A percentile compares a stretch with the other conserved stretches of the same genome.
These are phyloP conservation scores for Cercospora janseana DNA, from an alignment of 2,329 filamentous ascomycete genomes.

Conservation along the genomic window DNA sequence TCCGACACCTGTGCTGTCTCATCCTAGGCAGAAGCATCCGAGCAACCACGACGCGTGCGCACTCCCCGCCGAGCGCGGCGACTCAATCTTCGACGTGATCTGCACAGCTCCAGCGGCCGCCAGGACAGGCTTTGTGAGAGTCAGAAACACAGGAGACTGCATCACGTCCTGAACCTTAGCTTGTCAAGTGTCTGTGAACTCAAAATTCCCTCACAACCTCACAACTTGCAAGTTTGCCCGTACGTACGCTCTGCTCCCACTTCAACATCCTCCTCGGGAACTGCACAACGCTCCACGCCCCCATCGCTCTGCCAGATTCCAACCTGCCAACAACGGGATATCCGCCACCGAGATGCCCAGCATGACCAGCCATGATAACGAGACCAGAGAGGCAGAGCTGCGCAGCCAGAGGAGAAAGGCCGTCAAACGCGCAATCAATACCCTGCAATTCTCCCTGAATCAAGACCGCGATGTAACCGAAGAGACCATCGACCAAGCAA, in stretches of 20 bases:
- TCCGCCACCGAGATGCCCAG: not conserved
- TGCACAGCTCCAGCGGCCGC: too few species aligned
- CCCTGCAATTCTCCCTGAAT: constrained; percentile 8
- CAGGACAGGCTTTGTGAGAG: not conserved
- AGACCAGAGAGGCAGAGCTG: constrained; percentile 3
- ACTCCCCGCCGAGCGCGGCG: too few species aligned
- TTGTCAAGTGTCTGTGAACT: constrained; percentile 9
- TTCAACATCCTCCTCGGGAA: not conserved
- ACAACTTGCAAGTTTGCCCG: too few species aligned
- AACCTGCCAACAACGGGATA: not conserved
- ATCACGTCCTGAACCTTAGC: constrained; percentile 9
- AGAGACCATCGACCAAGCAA: constrained; percentile 14
- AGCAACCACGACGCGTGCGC: too few species aligned
- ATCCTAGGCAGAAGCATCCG: too few species aligned
- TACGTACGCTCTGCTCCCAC: too few species aligned
- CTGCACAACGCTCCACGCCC: not conserved
- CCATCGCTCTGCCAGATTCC: not conserved
- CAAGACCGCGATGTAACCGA: constrained; percentile 7
- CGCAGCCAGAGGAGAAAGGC: constrained; percentile 5
- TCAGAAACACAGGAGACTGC: not conserved
- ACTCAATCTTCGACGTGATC: too few species aligned
- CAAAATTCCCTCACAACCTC: not conserved
- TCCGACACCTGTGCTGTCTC: too few species aligned
- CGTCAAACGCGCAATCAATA: constrained; percentile 8
- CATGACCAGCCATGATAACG: constrained; percentile 1